These are phyloP conservation scores for Hyphodiscus hymeniophilus DNA, from an alignment of 495 filamentous ascomycete genomes.

Conservation along the genomic window DNA sequence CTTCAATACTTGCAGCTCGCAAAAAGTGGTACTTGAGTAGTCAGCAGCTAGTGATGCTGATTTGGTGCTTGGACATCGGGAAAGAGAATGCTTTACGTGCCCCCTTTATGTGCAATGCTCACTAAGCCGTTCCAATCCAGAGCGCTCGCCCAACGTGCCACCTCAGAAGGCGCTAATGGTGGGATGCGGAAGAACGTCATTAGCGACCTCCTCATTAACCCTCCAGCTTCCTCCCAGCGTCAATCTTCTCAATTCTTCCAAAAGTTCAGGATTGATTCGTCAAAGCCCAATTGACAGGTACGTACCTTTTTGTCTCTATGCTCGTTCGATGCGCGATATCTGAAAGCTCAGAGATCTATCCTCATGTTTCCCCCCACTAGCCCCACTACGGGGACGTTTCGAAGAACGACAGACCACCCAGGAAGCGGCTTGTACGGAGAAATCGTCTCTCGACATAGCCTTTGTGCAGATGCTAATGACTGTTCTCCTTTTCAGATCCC, in stretches of 20 bases:
- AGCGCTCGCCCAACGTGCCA: too few relatives aligned
- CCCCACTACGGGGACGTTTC: neutral
- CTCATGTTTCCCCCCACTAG: neutral
- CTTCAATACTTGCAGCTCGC: too few relatives aligned
- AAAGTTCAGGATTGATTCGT: neutral
- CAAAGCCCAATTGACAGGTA: neutral
- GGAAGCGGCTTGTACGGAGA: too few relatives aligned
- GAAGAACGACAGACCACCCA: neutral
- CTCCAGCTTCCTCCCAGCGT: neutral
- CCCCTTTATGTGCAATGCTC: conserved; percentile 4
- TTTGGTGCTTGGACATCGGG: neutral
- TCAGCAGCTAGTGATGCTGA: neutral
- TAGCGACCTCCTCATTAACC: neutral
- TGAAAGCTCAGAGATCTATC: neutral
- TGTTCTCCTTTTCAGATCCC: too few relatives aligned
- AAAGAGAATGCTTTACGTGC: too few relatives aligned
- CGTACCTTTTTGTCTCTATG: neutral
- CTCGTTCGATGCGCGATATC: neutral
- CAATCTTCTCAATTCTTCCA: neutral
- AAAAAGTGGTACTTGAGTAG: neutral
- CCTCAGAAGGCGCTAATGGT: neutral
- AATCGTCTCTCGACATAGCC: too few relatives aligned
- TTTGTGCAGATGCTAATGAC: too few relatives aligned
- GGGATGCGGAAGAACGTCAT: conserved; percentile 1
- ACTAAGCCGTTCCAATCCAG: neutral